A percentile compares a stretch with the other conserved stretches of the same genome.
These are phyloP conservation scores for Cadophora gregata DNA, from an alignment of 2,329 filamentous ascomycete species.

Conservation along the genomic window DNA sequence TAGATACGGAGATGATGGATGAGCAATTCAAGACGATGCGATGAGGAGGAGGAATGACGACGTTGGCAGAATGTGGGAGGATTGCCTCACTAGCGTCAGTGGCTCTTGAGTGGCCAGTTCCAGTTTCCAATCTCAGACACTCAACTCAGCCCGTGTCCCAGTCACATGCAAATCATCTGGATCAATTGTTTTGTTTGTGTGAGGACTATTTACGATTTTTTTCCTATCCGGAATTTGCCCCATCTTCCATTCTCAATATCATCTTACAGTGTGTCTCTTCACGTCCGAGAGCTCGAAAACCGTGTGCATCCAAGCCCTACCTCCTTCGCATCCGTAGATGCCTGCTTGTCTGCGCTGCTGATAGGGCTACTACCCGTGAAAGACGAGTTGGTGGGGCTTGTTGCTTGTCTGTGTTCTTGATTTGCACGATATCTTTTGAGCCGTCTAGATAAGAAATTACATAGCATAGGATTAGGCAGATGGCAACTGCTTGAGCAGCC, in stretches of 20 bases:
- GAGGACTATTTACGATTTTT: neutral
- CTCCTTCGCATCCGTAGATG: no score
- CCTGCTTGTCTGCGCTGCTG: neutral
- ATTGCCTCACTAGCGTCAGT: conserved; percentile 4
- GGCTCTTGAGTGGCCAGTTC: neutral
- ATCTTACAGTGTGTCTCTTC: neutral
- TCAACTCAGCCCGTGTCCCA: neutral
- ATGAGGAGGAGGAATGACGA: conserved; percentile 22
- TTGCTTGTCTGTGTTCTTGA: neutral
- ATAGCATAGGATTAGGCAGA: neutral
- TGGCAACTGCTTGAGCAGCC: neutral
- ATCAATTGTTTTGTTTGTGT: conserved; percentile 6
- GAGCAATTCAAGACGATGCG: conserved; percentile 17
- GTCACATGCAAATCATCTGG: conserved; percentile 15
- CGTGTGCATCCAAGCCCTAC: neutral
- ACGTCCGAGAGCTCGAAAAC: neutral
- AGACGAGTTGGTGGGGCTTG: conserved; percentile 2
- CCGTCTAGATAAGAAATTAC: neutral
- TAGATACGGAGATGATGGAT: neutral
- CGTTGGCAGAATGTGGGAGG: conserved; percentile 7
- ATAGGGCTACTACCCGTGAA: conserved; percentile 12
- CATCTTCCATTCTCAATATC: neutral
- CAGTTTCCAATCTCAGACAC: neutral
- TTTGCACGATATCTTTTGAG: neutral
- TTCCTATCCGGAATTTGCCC: neutral